Conservation (phyloP, 2,329 filamentous ascomycete species). For the Rhexocercosporidium sp. region DNA sequence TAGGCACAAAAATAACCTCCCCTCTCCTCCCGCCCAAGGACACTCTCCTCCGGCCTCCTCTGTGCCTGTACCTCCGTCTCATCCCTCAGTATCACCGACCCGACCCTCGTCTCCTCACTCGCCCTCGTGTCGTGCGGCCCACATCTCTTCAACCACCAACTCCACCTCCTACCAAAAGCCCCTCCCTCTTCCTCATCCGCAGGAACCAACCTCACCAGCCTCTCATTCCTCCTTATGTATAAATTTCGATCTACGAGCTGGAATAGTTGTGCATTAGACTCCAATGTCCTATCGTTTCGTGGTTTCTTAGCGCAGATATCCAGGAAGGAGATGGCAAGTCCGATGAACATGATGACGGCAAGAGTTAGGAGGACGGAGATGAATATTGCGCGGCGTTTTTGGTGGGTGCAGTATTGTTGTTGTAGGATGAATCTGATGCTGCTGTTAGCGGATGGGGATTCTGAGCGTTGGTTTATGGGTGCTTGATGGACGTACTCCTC, state of each 20-base stretch:
- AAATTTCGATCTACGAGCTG: not conserved
- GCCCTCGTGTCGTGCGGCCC: not conserved
- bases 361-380: not conserved
- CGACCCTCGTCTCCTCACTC: not conserved
- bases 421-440: not conserved
- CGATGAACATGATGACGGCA: not conserved
- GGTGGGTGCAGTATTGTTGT: not conserved
- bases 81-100: not conserved
- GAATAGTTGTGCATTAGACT: not conserved
- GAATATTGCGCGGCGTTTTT: not conserved
- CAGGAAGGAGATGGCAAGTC: not conserved
- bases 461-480: no score
- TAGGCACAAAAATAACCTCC: not conserved
- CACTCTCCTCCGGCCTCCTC: not conserved
- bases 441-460: not conserved
- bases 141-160: not conserved
- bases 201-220: not conserved
- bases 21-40: not conserved
- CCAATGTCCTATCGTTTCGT: not conserved
- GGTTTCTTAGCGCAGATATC: not conserved
- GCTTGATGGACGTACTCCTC: not conserved
- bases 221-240: not conserved
- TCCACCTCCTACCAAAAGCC: not conserved
- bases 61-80: not conserved
- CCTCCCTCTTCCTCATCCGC: not conserved